Conservation (phyloP, 1,284 basidiomycete species). For the Neonothopanus nambi region DNA sequence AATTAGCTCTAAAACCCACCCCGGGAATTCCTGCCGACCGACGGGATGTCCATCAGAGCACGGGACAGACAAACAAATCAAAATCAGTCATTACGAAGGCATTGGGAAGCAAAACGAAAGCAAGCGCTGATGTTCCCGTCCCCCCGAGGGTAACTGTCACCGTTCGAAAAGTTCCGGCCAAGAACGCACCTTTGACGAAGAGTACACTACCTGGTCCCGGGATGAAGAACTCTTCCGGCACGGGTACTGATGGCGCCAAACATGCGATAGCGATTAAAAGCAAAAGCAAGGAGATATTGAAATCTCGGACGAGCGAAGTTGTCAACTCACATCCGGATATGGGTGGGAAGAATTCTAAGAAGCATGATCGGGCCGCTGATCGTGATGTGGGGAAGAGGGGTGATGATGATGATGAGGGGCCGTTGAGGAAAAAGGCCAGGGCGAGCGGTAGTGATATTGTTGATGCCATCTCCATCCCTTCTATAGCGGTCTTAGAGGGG, state of each 20-base stretch:
- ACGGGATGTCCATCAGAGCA: too few species aligned
- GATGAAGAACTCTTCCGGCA: not conserved
- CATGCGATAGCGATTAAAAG: not conserved
- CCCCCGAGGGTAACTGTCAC: conserved; percentile 7
- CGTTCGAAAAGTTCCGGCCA: not conserved
- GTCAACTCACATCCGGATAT: conserved; percentile 4
- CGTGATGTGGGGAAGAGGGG: not conserved
- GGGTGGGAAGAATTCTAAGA: not conserved
- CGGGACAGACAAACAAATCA: too few species aligned
- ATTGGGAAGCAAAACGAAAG: too few species aligned
- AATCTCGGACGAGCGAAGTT: not conserved
- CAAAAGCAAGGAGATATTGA: not conserved
- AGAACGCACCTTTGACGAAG: not conserved
- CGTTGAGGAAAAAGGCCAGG: not conserved
- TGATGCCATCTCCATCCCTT: too few species aligned
- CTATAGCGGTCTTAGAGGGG: too few species aligned
- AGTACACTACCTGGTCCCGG: not conserved
- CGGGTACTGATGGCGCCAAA: not conserved
- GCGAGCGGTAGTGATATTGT: too few species aligned
- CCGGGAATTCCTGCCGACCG: too few species aligned
- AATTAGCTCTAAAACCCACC: too few species aligned
- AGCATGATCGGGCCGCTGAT: not conserved
- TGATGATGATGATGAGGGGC: not conserved
- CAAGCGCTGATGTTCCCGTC: too few species aligned
- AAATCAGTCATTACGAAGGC: too few species aligned